Evolutionary conservation across 805 yeast species (phyloP), one percentile per base, ranked within the genome.

Genomic region (Metschnikowia kunwiensis): DNA sequence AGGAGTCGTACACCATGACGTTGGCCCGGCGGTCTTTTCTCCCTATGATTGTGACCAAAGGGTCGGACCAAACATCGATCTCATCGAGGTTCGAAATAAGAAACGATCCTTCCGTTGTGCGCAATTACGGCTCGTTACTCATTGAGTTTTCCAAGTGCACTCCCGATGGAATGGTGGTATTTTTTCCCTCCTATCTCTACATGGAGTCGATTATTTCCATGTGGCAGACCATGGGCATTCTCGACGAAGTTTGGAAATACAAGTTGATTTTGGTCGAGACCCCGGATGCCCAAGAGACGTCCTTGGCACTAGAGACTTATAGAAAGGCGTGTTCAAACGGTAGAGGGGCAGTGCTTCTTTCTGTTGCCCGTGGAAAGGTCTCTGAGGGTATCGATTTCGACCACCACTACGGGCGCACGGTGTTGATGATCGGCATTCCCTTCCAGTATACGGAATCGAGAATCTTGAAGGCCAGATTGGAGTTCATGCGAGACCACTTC

Each of bases 371-470:
- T 74, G 99, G 99, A 7, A 93, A 93, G 57, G 98, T 93, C 1
- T 85, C 95, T 1, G 99, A 93, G 62, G 99, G 99, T 43, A 93
- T 93, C 50, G 99, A 93, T 87, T 93, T 93, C 66, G 97, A 93
- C 57, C 96, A 93, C 58, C 98, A 93, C 47, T 93, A 85, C 59
- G 99, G 98, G 10, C 77, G 99, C 54, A 87, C 97, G 0, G 99
- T 93, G 43, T 70, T 93, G 43, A 91, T 93, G 97, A 91, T 93
- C 61, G 99, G 99, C 47, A 95, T 93, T 47, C 99, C 99, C 0
- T 93, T 93, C 73, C 99, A 93, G 71, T 93, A 93, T 61, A 93
- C 99, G 0, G 98, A 93, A 57, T 89, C 97, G 4, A 79, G 97
- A 54, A 93, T 93, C 46, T 69, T 93, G 52, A 93, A 93, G 51